phyloP scores from a whole-genome alignment of 441 rosid species.

The Populus hybrid region DNA sequence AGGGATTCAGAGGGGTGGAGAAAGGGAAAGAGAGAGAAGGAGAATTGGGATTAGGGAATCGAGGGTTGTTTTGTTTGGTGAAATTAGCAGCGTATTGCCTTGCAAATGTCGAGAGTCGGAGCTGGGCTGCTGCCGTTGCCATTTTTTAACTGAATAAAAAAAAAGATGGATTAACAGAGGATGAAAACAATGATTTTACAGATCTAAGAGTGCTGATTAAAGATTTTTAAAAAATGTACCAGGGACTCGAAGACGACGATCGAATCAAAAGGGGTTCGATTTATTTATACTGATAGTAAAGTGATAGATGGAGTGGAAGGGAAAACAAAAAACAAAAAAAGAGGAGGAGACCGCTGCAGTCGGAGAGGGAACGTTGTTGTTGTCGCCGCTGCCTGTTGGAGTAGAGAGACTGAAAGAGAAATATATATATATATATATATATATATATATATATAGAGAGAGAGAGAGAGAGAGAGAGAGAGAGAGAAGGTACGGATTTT shows the following conservation, averaged over 20 bases:
- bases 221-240: not conserved
- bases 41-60: slow-evolving; percentile 18
- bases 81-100: slow-evolving; percentile 19
- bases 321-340: no score
- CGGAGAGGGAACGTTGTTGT: not conserved
- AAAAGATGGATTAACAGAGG: not conserved
- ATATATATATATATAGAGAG: no score
- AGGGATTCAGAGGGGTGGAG: slow-evolving; percentile 27
- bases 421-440: no score
- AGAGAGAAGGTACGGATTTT: not conserved
- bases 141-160: slow-evolving; percentile 19
- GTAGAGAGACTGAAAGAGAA: no score
- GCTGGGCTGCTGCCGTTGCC: slow-evolving; percentile 44
- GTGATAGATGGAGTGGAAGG: not conserved
- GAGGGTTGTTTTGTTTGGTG: slow-evolving; percentile 11
- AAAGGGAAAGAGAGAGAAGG: slow-evolving; percentile 22
- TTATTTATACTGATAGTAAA: no score
- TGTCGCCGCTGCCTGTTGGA: not conserved
- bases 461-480: not conserved
- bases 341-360: not conserved
- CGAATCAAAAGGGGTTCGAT: no score
- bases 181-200: not conserved
- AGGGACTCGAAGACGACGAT: not conserved
- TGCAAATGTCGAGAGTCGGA: slow-evolving; percentile 32
- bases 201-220: not conserved